These are phyloP conservation scores for Phytophthora idaei DNA, from an alignment of 352 stramenopile genomes.

Conservation along the genomic window DNA sequence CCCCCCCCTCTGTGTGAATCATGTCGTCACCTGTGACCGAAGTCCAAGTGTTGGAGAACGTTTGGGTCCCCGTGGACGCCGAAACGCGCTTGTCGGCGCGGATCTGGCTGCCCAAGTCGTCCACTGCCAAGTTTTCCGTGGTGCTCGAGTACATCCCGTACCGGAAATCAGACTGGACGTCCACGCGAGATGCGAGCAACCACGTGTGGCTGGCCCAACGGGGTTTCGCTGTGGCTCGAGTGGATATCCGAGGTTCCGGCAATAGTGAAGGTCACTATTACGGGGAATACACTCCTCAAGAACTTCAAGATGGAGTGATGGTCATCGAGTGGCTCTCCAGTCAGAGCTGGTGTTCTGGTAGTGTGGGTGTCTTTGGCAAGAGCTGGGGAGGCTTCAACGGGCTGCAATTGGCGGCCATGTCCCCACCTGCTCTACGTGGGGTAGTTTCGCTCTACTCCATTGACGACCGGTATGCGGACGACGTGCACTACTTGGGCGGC, in stretches of 20 bases:
- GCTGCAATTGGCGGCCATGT: conserved; percentile 49
- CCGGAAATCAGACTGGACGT: conserved; percentile 55
- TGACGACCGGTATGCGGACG: conserved; percentile 58
- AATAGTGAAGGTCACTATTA: conserved; percentile 51
- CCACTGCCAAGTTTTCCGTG: conserved; percentile 33
- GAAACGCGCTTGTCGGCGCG: conserved; percentile 37
- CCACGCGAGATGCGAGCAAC: conserved; percentile 47
- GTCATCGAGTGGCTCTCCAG: conserved; percentile 53
- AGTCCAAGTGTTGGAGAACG: conserved; percentile 43
- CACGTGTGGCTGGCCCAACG: conserved; percentile 55
- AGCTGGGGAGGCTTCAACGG: conserved; percentile 65
- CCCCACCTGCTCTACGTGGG: conserved; percentile 42
- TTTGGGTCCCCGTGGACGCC: conserved; percentile 43
- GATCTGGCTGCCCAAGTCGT: conserved; percentile 42
- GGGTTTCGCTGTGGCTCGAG: conserved; percentile 50
- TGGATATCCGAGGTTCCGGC: conserved; percentile 55
- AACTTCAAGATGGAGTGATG: conserved; percentile 50
- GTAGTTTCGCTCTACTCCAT: conserved; percentile 63
- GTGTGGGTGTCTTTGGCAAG: conserved; percentile 54
- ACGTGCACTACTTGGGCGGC: conserved; percentile 58
- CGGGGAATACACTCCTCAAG: conserved; percentile 52
- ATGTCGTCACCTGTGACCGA: conserved; percentile 3
- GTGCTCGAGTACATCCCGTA: conserved; percentile 66
- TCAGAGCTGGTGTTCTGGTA: conserved; percentile 51
- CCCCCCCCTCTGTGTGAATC: neutral